Conservation (phyloP, 345 rosid species). For the Microthlaspi erraticum region DNA sequence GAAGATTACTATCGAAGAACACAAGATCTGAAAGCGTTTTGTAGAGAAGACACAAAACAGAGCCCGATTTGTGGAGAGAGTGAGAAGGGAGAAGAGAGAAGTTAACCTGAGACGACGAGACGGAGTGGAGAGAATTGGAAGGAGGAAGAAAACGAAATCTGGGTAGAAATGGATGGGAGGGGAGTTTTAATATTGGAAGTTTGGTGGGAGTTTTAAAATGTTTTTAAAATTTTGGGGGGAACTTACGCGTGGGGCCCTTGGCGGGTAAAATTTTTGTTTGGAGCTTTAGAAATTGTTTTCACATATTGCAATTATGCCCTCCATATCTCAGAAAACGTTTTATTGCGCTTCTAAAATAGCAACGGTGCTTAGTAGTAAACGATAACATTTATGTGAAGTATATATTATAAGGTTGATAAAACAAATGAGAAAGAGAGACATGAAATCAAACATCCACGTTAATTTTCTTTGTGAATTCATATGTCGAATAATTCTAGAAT, state of each 20-base stretch:
- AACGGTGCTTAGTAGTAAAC: too few relatives aligned
- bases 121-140: neutral
- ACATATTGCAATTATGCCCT: slow-evolving; percentile 13
- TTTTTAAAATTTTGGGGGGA: slow-evolving; percentile 35
- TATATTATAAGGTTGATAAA: too few relatives aligned
- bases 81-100: slow-evolving; percentile 7
- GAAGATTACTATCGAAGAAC: neutral
- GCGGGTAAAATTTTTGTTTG: slow-evolving; percentile 25
- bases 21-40: slow-evolving; percentile 10
- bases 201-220: slow-evolving; percentile 44
- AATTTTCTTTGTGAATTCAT: too few relatives aligned
- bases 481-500: too few relatives aligned
- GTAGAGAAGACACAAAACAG: neutral
- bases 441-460: too few relatives aligned
- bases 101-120: slow-evolving; percentile 35
- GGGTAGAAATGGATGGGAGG: slow-evolving; percentile 12
- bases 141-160: slow-evolving; percentile 2
- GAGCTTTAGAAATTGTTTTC: neutral
- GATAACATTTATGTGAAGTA: too few relatives aligned
- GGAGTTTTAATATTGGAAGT: slow-evolving; percentile 20
- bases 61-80: slow-evolving; percentile 15
- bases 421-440: too few relatives aligned
- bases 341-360: too few relatives aligned
- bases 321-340: neutral
- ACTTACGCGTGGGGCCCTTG: neutral